A percentile compares a stretch with the other conserved stretches of the same genome.
Evolutionary conservation across 208 protist genomes (phyloP).

Genomic region (Leishmania major): DNA sequence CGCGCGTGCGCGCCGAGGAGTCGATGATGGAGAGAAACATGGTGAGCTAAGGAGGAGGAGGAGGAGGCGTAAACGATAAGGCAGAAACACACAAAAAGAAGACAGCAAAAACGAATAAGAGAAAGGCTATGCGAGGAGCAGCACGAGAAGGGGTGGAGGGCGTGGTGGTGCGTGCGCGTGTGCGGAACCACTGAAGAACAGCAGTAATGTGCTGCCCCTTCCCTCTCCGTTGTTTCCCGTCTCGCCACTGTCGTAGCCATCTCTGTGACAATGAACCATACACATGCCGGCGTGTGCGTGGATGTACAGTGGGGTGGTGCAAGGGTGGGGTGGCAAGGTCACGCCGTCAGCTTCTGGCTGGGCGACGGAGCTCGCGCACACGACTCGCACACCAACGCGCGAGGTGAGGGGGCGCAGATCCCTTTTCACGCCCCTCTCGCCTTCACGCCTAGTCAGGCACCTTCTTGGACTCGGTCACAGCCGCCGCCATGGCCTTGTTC

Average conservation of each 20-base stretch:
- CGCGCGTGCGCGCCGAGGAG: no score
- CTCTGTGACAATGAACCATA: background rate
- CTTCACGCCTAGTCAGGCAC: background rate
- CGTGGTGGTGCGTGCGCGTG: background rate
- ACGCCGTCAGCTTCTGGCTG: background rate
- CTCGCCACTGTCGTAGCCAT: background rate
- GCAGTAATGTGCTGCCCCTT: background rate
- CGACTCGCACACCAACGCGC: background rate
- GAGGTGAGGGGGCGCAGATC: background rate
- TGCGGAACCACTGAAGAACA: background rate
- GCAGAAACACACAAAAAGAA: background rate
- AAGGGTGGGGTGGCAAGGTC: background rate
- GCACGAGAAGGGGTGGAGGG: background rate
- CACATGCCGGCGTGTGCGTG: background rate
- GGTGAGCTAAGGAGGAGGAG: background rate
- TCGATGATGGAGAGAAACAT: background rate
- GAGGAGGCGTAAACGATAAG: background rate
- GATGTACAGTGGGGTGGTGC: background rate
- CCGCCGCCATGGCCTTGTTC: slow-evolving; percentile 10
- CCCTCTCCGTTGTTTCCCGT: background rate
- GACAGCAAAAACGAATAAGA: background rate
- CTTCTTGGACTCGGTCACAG: background rate
- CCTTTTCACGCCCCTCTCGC: background rate
- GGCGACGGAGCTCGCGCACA: background rate
- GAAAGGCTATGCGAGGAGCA: background rate